Evolutionary conservation across 2,329 filamentous ascomycete species (phyloP), one percentile per base, ranked within the genome.

Genomic region (Dactylonectria macrodidyma): DNA sequence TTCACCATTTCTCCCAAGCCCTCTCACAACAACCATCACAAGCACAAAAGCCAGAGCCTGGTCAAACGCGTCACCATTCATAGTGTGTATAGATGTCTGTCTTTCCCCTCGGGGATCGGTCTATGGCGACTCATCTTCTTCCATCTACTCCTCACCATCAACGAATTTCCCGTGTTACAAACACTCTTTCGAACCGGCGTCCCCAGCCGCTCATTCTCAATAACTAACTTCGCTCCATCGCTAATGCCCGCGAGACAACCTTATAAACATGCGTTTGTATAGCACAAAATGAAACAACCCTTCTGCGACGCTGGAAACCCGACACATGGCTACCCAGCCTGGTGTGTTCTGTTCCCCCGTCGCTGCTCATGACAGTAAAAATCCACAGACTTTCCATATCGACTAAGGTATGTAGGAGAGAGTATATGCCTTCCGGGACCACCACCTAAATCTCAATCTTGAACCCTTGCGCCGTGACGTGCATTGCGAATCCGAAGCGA

Each of bases 201-300:
- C 47, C 57, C 57, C 59, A 51, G 52, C 67, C 69, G 59, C 69
- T 51, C 51, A 63, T 67, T 68, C 67, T 66, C 47, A 26, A 63
- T 51, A 58, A 62, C 62, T 68, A 63, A 61, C 55, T 66, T 65
- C 61, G 64, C 72, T 75, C 71, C 72, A 66, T 73, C 68, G 68
- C 65, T 76, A 70, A 74, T 76, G 73, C 69, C 72, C 57, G 34
- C 67, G 69, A 71, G 71, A 73, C 72, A 73, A 68, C 67, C 68
- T 5, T 30, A 30, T 68, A 68, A 69, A 76, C 71, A 76, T 75
- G 74, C 74, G 73, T 66, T 62, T 71, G 70, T 75, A 74, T 74
- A 73, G 67, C 68, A 74, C 67, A 75, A 71, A 71, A 72, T 60
- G 66, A 68, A 73, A 63, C 55, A 64, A 34, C 51, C 72, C 71